These are phyloP conservation scores for Sphagnum contortum DNA, from an alignment of 225 moss, liverwort and hornwort genomes.

Conservation along the genomic window DNA sequence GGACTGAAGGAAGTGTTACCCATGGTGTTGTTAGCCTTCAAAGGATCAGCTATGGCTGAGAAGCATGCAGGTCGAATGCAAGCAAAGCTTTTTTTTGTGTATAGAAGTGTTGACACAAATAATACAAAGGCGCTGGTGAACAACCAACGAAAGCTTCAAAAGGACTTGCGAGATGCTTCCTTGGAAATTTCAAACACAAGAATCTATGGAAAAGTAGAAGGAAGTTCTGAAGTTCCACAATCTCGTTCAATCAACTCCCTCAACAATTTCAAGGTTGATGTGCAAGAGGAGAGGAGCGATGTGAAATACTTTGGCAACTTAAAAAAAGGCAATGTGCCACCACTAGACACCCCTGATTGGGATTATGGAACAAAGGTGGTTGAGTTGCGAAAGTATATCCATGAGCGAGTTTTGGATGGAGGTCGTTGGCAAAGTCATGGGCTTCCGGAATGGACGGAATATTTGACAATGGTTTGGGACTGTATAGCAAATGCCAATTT, in stretches of 20 bases:
- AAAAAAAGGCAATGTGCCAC: conserved; percentile 4
- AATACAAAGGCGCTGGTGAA: conserved; percentile 2
- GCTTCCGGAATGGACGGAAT: background rate
- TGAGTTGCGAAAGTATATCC: conserved; percentile 6
- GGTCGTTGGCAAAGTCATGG: background rate
- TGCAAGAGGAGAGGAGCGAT: conserved; percentile 4
- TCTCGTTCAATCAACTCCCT: background rate
- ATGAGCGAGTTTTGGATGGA: background rate
- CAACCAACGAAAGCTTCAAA: conserved; percentile 2
- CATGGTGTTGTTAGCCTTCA: conserved; percentile 13
- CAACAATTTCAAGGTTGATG: conserved; percentile 4
- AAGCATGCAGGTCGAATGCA: conserved; percentile 2
- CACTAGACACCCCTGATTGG: conserved; percentile 3
- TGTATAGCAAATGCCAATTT: conserved; percentile 5
- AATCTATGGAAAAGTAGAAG: background rate
- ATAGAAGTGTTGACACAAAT: conserved; percentile 10
- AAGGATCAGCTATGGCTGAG: conserved; percentile 7
- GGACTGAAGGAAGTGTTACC: conserved; percentile 14
- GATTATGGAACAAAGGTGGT: conserved; percentile 6
- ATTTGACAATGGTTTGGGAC: conserved; percentile 2
- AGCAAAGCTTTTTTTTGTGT: conserved; percentile 10
- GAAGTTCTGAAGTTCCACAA: background rate
- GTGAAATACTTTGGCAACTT: conserved; percentile 6
- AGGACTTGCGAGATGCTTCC: conserved; percentile 3
- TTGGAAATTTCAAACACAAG: background rate